Evolutionary conservation across 2,329 filamentous ascomycete genomes (phyloP), one percentile per base, ranked within the genome.

Genomic region (Ilyonectria sp.): DNA sequence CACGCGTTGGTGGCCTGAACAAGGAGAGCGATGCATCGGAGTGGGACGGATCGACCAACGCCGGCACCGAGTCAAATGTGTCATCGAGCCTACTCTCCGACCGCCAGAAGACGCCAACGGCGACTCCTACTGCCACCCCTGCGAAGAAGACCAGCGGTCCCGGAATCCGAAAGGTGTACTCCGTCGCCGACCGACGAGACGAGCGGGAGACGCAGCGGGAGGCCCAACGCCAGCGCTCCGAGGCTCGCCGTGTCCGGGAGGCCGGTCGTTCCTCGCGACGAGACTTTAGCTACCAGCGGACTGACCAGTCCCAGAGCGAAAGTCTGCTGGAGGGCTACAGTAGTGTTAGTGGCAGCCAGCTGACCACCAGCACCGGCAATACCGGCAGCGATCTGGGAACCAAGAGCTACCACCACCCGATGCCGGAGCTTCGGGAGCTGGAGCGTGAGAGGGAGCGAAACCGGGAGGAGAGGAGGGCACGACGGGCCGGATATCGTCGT

Each of bases 1-100:
- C 95, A 1, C 89, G 93, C 58, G 94, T 98, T 2, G 95, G 95
- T 40, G 95, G 95, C 21, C 84, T 98, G 79, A 98, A 98, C 82
- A 91, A 92, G 75, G 86, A 92, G 72, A 87, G 91, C 49, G 95
- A 98, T 73, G 93, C 91, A 68, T 93, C 90, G 67, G 85, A 89
- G 71, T 97, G 94, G 87, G 93, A 97, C 77, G 93, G 93, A 50
- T 89, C 86, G 13, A 89, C 87, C 19, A 90, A 89, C 80, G 92
- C 91, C 55, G 73, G 73, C 47, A 90, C 91, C 71, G 88, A 87
- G 76, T 91, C 90, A 37, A 87, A 85, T n/a, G 89, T 90, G 43
- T 87, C 86, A 73, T 85, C 89, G 68, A 87, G 93, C 70, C 85
- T 92, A 44, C 86, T 91, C 60, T 82, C 82, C 63, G 84, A 90